Base-by-base conservation (phyloP, 768 basidiomycete genomes). In the Amanita fuliginea region DNA sequence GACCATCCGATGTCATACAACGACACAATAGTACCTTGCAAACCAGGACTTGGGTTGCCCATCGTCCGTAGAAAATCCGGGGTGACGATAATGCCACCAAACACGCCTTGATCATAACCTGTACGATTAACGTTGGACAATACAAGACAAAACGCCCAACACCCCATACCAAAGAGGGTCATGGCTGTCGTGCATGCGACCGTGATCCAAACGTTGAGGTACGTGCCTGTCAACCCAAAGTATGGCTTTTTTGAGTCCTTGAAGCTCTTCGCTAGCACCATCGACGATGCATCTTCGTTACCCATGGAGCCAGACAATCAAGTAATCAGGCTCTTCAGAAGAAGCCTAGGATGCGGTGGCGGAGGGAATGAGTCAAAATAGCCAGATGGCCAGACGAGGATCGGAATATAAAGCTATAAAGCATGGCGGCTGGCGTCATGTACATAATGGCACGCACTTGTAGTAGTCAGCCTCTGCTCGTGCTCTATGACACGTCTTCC, bases 71-170 rank as follows among this genome's bases (percentile, higher is more conserved):
- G 56, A 55, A 76, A 74, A 53, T 67, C 60, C 21, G 64, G 63
- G 5, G 74, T 74, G 45, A 76, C 69, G 46, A 76, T 74, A 48
- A 74, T 74, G 0, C 73, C 73, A 19, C 74, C 74, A 53, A 73
- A 76, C 16, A 76, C 72, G n/a, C 73, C 74, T 49, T 74, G 74
- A 56, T 76, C 73, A 57, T 76, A 74, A 19, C 74, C 71, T 50
- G 21, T 18, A 19, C 32, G 39, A 42, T 18, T n/a, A 4, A 34
- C 33, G 11, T n/a, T 9, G 42, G 19, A 8, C 24, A 3, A 9
- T 34, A 30, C 16, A 34, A 47, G 47, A 21, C 21, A n/a, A n/a
- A 26, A 34, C 24, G 9, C 16, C 11, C 30, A 16, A 28, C 10
- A 21, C 14, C 4, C 48, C 64, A 36, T 46, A 72, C 73, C 74